Evolutionary conservation across 2,329 filamentous ascomycete species (phyloP), one percentile per base, ranked within the genome.

Genomic region (Fusarium foetens): DNA sequence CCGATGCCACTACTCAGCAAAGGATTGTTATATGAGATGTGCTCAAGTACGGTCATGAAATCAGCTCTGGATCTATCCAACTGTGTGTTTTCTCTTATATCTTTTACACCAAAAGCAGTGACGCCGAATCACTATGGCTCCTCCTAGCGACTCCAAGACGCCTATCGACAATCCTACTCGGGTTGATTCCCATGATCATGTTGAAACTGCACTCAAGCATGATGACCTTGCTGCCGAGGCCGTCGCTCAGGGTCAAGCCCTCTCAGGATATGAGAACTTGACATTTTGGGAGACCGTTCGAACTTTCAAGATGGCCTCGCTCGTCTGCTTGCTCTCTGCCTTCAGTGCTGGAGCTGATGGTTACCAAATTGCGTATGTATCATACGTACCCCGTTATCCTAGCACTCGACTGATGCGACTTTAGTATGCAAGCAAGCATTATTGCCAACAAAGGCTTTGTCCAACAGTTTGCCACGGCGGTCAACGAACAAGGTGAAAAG

Each of bases 401-500:
- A 12, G 13, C 8, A 31, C 21, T 42, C 19, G 8, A 19, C 42
- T 58, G 5, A 58, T 39, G n/a, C 11, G 11, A 4, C 7, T 23
- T n/a, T 43, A 72, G 70, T 8, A 68, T 71, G 25, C 67, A 68
- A 23, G 70, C 59, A 14, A 72, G 62, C 16, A 66, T 72, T 8
- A 68, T 72, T 36, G 70, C 70, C 25, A 72, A 72, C 27, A 49
- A 65, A 5, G 70, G 70, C 11, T 72, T 72, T 5, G 58, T 72
- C 5, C 31, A 23, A 6, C 46, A 72, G 25, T 71, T 72, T 35
- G 63, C 57, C 19, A 71, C 68, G 1, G 38, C 53, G 21, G 35
- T 48, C 12, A 70, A 63, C n/a, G 73, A 71, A 12, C 58, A 64
- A 5, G 79, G 79, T 8, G 64, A 77, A 27, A 76, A 70, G 13